Base-by-base conservation (phyloP, 441 rosid species). In the Aleurites moluccanus region DNA sequence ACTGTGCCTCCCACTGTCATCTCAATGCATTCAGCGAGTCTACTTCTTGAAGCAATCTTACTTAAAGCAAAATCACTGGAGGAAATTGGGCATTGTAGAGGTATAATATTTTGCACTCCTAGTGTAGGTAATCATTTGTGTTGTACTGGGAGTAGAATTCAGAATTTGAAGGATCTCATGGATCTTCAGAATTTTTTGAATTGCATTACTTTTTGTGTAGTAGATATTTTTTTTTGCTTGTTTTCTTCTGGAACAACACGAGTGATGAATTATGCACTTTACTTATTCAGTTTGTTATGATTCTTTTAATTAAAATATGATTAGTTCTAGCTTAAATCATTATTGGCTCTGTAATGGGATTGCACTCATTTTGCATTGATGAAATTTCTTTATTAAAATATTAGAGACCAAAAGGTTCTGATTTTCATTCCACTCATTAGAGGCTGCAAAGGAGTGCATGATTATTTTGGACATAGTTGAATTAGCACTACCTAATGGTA, bases 391-490 rank as follows among this genome's bases (percentile, higher is more conserved):
- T 2, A 8, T 62, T 66, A 62, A 20, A 57, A 55, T 38, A 49
- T 62, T 71, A 63, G 64, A 64, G 8, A 30, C 33, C 56, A 70
- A 64, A n/a, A 10, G 77, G 55, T 66, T 79, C 74, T 83, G 73
- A 71, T 80, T 35, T 73, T 74, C 11, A 76, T 78, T 71, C 78
- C 63, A 73, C 81, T 83, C 65, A 75, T 67, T 84, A 93, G 98
- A 91, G 79, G 98, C 98, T 83, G 98, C 94, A 30, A 91, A 85
- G 83, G 97, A 92, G 83, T 91, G 99, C 85, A 85, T 85, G 69
- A 75, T 86, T 70, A 90, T 93, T 33, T 64, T 93, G 80, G 93
- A 91, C 53, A 78, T 85, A 38, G 87, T 91, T 77, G 99, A 92
- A 81, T 82, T 91, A 70, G 93, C 93, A 23, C 77, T 91, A 49